Evolutionary conservation across 176 grass and related monocot species (phyloP).

Genomic region (Tuctoria greenei): DNA sequence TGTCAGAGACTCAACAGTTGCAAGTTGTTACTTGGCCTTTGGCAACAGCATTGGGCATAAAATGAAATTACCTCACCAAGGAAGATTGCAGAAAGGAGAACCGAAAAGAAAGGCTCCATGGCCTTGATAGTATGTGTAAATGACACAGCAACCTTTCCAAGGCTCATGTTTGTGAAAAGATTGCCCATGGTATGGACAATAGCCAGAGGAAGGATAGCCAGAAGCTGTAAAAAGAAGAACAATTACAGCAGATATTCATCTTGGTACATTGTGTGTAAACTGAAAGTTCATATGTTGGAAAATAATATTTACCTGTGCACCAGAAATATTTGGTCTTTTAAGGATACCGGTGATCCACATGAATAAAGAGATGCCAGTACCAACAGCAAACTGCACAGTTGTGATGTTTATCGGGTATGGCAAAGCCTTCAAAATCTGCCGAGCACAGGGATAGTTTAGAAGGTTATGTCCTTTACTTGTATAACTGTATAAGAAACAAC

Average conservation of each 20-base stretch:
- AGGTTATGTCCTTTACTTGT: background rate
- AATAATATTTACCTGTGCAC: slow-evolving; percentile 56
- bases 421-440: slow-evolving; percentile 75
- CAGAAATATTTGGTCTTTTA: slow-evolving; percentile 71
- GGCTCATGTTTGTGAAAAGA: slow-evolving; percentile 88
- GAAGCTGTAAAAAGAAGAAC: slow-evolving; percentile 51
- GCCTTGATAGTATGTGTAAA: slow-evolving; percentile 88
- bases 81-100: slow-evolving; percentile 79
- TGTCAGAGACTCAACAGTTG: background rate
- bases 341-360: slow-evolving; percentile 74
- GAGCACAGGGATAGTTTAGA: background rate
- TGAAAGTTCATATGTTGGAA: slow-evolving; percentile 3
- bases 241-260: slow-evolving; percentile 11
- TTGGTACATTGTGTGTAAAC: slow-evolving; percentile 14
- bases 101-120: slow-evolving; percentile 78
- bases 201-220: slow-evolving; percentile 75
- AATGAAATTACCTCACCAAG: slow-evolving; percentile 57
- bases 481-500: background rate
- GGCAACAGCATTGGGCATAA: background rate
- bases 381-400: slow-evolving; percentile 67
- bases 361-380: slow-evolving; percentile 54
- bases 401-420: slow-evolving; percentile 84
- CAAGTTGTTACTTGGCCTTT: background rate
- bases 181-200: slow-evolving; percentile 80
- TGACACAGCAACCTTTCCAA: slow-evolving; percentile 81